Evolutionary conservation across 352 stramenopile genomes (phyloP), one percentile per base, ranked within the genome.

Genomic region (Globisporangium canariense): DNA sequence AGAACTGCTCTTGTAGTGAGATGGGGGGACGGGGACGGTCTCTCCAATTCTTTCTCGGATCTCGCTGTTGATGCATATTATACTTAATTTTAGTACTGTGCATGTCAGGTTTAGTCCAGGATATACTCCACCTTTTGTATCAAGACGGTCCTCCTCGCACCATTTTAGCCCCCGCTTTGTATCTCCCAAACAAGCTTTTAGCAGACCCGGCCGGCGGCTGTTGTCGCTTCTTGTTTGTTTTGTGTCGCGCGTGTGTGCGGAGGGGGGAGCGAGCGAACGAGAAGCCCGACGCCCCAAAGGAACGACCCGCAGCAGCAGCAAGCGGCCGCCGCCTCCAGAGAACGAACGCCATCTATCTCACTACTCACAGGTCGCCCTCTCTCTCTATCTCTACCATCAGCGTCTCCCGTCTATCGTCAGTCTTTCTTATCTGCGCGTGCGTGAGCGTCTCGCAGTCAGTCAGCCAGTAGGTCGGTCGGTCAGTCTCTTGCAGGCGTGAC

Each of bases 261-360:
- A 58, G 43, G 46, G 58, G 43, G 45, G 58, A 41, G 43, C 45
- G 58, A 58, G 56, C 41, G 58, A 58, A 45, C 41, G 56, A 64
- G 58, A 64, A 64, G 47, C 11, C 45, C 28, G 58, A 64, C 36
- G 36, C 28, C 51, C 51, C 30, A 58, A 58, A 58, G 52, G 52
- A 40, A 58, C 32, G 52, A 58, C 46, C 46, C 46, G n/a, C n/a
- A 43, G 32, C 52, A 43, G 22, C 30, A 58, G 52, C 36, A 46
- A 32, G 30, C 45, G 32, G 50, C 40, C 36, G 50, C 40, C 36
- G 36, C 36, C 36, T 11, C 14, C 4, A 50, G 30, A 58, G 51
- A 58, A 58, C 28, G 51, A 58, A 58, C 28, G 51, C 51, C 51
- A 28, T 28, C 25, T 28, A 28, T 28, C 25, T 28, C 25, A 28